Conservation (phyloP, 768 basidiomycete species). For the Suillus alpinus region DNA sequence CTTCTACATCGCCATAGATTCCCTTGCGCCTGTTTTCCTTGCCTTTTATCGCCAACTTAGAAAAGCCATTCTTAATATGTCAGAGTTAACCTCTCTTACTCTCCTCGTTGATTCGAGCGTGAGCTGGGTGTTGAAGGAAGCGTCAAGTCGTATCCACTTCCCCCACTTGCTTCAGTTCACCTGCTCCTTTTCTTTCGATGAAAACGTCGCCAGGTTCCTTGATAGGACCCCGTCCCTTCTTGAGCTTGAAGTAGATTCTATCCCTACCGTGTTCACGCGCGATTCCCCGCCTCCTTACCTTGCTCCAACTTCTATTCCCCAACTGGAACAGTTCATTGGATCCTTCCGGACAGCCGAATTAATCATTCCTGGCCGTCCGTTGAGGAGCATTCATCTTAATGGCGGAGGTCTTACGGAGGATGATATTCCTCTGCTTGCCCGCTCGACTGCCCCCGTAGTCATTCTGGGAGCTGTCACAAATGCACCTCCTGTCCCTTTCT, state of each 20-base stretch:
- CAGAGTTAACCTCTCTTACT: constrained; percentile 50
- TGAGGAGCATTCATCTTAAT: constrained; percentile 59
- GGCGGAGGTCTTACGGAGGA: constrained; percentile 59
- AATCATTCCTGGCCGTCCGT: constrained; percentile 65
- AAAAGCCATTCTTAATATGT: constrained; percentile 58
- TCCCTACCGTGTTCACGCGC: constrained; percentile 29
- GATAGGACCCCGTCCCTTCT: constrained; percentile 49
- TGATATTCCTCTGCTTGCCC: constrained; percentile 49
- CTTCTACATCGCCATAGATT: constrained; percentile 53
- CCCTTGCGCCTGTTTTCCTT: constrained; percentile 37
- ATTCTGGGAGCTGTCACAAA: constrained; percentile 60
- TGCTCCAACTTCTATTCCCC: constrained; percentile 35
- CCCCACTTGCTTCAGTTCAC: constrained; percentile 53
- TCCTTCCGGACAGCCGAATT: constrained; percentile 52
- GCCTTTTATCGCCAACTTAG: constrained; percentile 50
- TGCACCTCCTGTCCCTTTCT: constrained; percentile 53
- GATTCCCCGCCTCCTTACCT: constrained; percentile 21
- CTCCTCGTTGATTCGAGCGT: constrained; percentile 46
- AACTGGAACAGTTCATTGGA: constrained; percentile 58
- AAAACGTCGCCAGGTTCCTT: constrained; percentile 58
- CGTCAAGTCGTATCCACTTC: constrained; percentile 30
- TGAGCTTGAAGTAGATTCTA: constrained; percentile 52
- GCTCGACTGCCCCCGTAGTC: constrained; percentile 47
- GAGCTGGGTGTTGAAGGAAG: constrained; percentile 52
- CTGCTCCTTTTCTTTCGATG: constrained; percentile 61